phyloP scores from a whole-genome alignment of 176 grass and related monocot species.

The Triticum dicoccoides region DNA sequence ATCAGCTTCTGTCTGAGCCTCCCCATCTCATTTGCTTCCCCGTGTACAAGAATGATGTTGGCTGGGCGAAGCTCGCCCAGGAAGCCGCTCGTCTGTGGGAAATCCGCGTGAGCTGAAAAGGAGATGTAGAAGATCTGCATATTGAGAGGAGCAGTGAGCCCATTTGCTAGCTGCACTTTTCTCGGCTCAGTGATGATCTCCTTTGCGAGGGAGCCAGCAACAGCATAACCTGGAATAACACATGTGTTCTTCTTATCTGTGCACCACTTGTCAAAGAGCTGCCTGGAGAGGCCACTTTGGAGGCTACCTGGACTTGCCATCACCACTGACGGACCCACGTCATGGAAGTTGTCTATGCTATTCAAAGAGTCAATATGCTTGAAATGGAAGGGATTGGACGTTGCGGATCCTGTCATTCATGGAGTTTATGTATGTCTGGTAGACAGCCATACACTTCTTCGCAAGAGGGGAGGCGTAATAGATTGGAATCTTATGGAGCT shows the following conservation, averaged over 20 bases:
- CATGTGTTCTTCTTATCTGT: conserved; percentile 89
- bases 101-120: conserved; percentile 95
- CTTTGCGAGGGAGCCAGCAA: conserved; percentile 84
- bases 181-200: conserved; percentile 87
- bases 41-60: conserved; percentile 95
- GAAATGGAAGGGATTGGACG: conserved; percentile 84
- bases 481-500: conserved; percentile 95
- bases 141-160: conserved; percentile 78
- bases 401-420: conserved; percentile 95
- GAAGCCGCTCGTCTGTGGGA: conserved; percentile 80
- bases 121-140: conserved; percentile 95
- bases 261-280: conserved; percentile 96
- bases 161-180: conserved; percentile 86
- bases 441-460: conserved; percentile 94
- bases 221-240: conserved; percentile 89
- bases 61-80: conserved; percentile 76
- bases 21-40: conserved; percentile 92
- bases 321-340: conserved; percentile 87
- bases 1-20: conserved; percentile 89
- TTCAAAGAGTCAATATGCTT: conserved; percentile 89
- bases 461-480: conserved; percentile 94
- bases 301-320: conserved; percentile 82
- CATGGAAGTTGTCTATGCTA: conserved; percentile 94
- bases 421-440: conserved; percentile 94
- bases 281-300: conserved; percentile 88